phyloP scores from a whole-genome alignment of 345 rosid genomes.

The Eucalyptus paniculata region DNA sequence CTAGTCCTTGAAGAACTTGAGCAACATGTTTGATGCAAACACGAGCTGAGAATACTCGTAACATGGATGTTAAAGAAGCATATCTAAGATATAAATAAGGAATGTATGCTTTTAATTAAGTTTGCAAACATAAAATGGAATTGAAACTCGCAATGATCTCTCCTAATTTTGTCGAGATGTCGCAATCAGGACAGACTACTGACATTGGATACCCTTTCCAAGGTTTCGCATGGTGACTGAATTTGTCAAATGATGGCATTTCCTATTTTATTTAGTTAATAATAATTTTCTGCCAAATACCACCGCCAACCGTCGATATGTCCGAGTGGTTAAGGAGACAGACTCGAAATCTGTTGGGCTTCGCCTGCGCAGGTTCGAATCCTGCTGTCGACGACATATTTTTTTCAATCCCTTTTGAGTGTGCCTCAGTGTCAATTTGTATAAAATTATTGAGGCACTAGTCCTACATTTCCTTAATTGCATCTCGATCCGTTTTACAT shows the following conservation, averaged over 20 bases:
- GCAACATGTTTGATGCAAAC: not conserved
- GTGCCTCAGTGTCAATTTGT: not conserved
- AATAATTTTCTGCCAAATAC: accelerated
- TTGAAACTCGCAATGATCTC: not conserved
- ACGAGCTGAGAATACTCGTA: accelerated
- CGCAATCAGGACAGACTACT: not conserved
- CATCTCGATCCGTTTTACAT: not conserved
- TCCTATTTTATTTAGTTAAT: accelerated
- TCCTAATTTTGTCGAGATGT: not conserved
- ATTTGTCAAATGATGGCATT: not conserved
- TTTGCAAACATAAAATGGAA: not conserved
- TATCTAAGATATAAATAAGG: not conserved
- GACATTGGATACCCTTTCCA: not conserved
- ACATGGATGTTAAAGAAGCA: not conserved
- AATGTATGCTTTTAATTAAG: not conserved
- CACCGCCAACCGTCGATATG: conserved; percentile 8
- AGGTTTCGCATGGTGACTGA: not conserved
- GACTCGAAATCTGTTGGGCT: conserved; percentile 99
- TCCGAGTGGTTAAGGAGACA: conserved; percentile 99
- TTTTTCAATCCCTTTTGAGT: not conserved
- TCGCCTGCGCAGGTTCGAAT: conserved; percentile 99
- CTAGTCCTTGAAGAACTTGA: not conserved
- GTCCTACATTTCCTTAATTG: not conserved
- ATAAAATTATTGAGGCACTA: not conserved
- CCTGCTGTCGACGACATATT: conserved; percentile 76